phyloP scores from a whole-genome alignment of 2,329 filamentous ascomycete species.

The Ramularia endophylla region DNA sequence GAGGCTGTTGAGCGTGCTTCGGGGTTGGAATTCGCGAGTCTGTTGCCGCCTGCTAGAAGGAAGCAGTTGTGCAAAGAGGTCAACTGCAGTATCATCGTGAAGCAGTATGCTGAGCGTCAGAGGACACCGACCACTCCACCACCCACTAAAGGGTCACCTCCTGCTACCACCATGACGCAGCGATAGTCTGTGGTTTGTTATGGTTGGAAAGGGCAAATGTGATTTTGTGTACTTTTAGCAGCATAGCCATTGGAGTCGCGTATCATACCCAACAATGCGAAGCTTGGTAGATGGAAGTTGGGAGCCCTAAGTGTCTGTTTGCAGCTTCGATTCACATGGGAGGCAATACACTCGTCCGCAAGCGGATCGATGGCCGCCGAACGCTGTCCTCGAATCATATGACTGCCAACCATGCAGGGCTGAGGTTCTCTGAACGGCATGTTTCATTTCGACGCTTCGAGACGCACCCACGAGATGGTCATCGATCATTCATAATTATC shows the following conservation, averaged over 20 bases:
- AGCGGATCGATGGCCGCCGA: too few species aligned
- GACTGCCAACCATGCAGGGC: too few species aligned
- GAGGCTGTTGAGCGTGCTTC: conserved; percentile 89
- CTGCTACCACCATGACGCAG: conserved; percentile 15
- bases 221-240: background rate
- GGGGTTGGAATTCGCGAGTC: conserved; percentile 81
- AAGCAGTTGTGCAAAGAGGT: conserved; percentile 80
- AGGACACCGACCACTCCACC: conserved; percentile 34
- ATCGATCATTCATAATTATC: too few species aligned
- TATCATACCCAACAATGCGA: too few species aligned
- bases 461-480: too few species aligned
- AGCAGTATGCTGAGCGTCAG: conserved; percentile 65
- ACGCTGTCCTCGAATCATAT: too few species aligned
- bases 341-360: too few species aligned
- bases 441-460: too few species aligned
- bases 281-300: too few species aligned
- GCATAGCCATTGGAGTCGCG: conserved; percentile 1
- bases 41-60: conserved; percentile 66
- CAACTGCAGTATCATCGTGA: conserved; percentile 75
- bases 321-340: too few species aligned
- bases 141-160: conserved; percentile 21
- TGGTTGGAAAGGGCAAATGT: conserved; percentile 1
- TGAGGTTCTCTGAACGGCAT: too few species aligned
- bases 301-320: too few species aligned
- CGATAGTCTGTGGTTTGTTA: conserved; percentile 4